Evolutionary conservation across 345 rosid genomes (phyloP).

Genomic region (Heritiera fomes): DNA sequence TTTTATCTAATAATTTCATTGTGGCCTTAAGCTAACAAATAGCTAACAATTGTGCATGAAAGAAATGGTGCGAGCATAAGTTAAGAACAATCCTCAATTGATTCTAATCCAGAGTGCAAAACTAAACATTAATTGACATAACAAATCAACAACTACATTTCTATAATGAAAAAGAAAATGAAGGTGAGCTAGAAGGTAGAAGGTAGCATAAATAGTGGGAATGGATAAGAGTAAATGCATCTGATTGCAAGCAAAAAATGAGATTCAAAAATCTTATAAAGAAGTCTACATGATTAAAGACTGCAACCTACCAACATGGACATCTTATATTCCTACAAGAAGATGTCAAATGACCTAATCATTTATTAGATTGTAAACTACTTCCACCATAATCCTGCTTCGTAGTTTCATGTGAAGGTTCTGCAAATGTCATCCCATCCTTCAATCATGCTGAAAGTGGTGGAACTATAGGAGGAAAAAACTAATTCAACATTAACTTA

Average conservation of each 20-base stretch:
- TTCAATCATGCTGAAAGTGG: slow-evolving; percentile 67
- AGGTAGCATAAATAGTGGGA: not conserved
- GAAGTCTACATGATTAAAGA: not conserved
- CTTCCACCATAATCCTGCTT: slow-evolving; percentile 81
- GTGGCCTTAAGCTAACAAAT: not conserved
- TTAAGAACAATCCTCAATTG: not conserved
- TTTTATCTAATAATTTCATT: not conserved
- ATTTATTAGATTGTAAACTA: slow-evolving; percentile 75
- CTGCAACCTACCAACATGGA: not conserved
- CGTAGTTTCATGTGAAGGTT: slow-evolving; percentile 79
- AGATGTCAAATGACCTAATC: slow-evolving; percentile 18
- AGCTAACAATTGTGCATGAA: not conserved
- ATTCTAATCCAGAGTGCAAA: not conserved
- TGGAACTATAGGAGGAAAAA: slow-evolving; percentile 41
- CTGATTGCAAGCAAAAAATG: not conserved
- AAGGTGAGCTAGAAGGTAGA: not conserved
- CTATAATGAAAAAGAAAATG: not conserved
- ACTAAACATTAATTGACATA: not conserved
- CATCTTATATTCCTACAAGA: not conserved
- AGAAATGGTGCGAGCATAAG: not conserved
- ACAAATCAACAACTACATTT: not conserved
- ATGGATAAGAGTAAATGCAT: not conserved
- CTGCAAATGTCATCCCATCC: slow-evolving; percentile 91
- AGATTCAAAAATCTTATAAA: not conserved
- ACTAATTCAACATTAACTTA: no score